phyloP scores from a whole-genome alignment of 75 land plant species.

The Selaginella tamariscina region DNA sequence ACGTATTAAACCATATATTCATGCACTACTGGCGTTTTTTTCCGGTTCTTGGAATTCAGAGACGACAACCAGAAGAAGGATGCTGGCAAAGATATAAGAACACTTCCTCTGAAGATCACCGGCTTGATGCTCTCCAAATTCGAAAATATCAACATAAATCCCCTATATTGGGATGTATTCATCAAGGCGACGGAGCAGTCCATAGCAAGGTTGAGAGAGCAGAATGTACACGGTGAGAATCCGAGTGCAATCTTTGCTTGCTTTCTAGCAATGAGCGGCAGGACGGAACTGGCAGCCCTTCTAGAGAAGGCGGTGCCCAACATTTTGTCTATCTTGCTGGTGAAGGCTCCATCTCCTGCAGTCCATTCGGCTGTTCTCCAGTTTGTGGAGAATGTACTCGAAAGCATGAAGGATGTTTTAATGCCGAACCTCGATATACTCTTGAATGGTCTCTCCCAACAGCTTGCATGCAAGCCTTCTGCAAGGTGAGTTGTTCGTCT shows the following conservation, averaged over 20 bases:
- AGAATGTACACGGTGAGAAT: constrained; percentile 54
- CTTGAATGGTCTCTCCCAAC: constrained; percentile 35
- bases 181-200: constrained; percentile 47
- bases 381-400: constrained; percentile 56
- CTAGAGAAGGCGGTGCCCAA: constrained; percentile 50
- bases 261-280: constrained; percentile 74
- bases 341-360: constrained; percentile 43
- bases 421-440: constrained; percentile 45
- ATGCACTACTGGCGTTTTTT: constrained; percentile 44
- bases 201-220: constrained; percentile 47
- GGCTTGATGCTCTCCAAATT: constrained; percentile 56
- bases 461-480: constrained; percentile 18
- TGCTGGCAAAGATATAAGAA: constrained; percentile 43
- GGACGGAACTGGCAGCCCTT: constrained; percentile 42
- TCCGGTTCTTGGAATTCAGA: constrained; percentile 46
- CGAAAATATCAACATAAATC: constrained; percentile 42
- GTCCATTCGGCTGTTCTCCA: constrained; percentile 46
- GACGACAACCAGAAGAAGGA: constrained; percentile 10
- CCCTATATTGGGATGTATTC: constrained; percentile 72
- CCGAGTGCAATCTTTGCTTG: constrained; percentile 86
- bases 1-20: constrained; percentile 51
- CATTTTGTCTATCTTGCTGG: constrained; percentile 55
- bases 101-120: constrained; percentile 60
- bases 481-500: neutral
- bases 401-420: constrained; percentile 27